These are phyloP conservation scores for Lactarius trivialis DNA, from an alignment of 768 basidiomycete species.

Conservation along the genomic window DNA sequence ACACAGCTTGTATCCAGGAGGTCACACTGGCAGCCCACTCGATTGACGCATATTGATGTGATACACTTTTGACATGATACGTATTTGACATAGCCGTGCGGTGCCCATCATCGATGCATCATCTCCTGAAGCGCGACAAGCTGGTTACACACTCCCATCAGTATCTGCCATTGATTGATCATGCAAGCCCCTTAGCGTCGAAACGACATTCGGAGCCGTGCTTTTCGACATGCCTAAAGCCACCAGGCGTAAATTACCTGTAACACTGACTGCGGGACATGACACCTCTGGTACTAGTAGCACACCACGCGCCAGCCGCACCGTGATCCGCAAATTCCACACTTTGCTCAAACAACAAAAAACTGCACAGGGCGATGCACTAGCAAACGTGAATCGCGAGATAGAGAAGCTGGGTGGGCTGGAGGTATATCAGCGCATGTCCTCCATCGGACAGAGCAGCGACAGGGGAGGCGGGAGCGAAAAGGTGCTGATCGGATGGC, in stretches of 20 bases:
- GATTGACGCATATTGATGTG: neutral
- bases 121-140: neutral
- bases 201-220: no score
- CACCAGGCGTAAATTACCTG: constrained; percentile 40
- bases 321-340: constrained; percentile 75
- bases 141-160: neutral
- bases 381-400: constrained; percentile 51
- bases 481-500: constrained; percentile 69
- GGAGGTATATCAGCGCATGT: constrained; percentile 77
- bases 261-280: constrained; percentile 31
- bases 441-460: constrained; percentile 67
- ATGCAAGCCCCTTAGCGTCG: neutral
- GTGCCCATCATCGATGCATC: neutral
- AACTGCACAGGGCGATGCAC: constrained; percentile 41
- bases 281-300: constrained; percentile 42
- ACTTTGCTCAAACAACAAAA: constrained; percentile 65
- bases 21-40: neutral
- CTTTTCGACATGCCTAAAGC: constrained; percentile 34
- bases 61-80: no score
- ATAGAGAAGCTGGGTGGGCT: constrained; percentile 72
- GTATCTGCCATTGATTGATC: neutral
- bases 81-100: neutral
- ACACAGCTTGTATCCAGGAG: neutral
- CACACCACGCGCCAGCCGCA: constrained; percentile 56
- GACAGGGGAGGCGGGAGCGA: constrained; percentile 89